phyloP scores from a whole-genome alignment of 208 protist species.

The Leishmania braziliensis region DNA sequence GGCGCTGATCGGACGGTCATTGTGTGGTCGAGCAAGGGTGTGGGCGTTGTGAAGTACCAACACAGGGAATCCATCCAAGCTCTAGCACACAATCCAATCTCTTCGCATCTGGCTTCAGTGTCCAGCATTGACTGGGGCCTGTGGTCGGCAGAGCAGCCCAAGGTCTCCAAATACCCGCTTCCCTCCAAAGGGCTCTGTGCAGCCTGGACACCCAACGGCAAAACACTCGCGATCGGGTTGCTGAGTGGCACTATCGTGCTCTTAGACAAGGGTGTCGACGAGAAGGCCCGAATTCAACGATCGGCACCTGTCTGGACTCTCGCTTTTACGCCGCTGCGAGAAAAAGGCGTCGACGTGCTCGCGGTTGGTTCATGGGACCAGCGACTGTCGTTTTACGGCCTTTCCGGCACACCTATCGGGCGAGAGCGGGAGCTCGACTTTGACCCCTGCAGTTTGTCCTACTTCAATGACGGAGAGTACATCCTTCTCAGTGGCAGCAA shows the following conservation, averaged over 20 bases:
- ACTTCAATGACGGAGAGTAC: conserved; percentile 93
- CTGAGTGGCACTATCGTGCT: conserved; percentile 84
- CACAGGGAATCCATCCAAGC: conserved; percentile 96
- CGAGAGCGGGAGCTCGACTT: conserved; percentile 88
- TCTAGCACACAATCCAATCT: conserved; percentile 93
- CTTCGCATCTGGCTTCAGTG: conserved; percentile 85
- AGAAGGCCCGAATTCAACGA: conserved; percentile 69
- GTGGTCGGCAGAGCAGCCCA: conserved; percentile 94
- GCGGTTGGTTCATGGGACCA: conserved; percentile 96
- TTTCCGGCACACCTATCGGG: conserved; percentile 70
- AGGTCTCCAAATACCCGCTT: conserved; percentile 89
- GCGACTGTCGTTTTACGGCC: conserved; percentile 95
- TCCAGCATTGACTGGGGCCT: conserved; percentile 95
- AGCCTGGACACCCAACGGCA: conserved; percentile 94
- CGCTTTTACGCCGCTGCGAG: conserved; percentile 90
- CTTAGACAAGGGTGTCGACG: conserved; percentile 44
- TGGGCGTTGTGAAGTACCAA: conserved; percentile 95
- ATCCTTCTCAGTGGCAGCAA: conserved; percentile 94
- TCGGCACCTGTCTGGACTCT: conserved; percentile 93
- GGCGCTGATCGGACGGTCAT: conserved; percentile 95
- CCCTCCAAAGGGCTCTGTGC: conserved; percentile 89
- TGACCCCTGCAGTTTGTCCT: conserved; percentile 94
- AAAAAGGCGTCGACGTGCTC: conserved; percentile 91
- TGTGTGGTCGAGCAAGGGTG: conserved; percentile 94
- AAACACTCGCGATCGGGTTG: conserved; percentile 92